These are phyloP conservation scores for Kewa caespitosa DNA, from an alignment of 179 eudicot genomes.

Conservation along the genomic window DNA sequence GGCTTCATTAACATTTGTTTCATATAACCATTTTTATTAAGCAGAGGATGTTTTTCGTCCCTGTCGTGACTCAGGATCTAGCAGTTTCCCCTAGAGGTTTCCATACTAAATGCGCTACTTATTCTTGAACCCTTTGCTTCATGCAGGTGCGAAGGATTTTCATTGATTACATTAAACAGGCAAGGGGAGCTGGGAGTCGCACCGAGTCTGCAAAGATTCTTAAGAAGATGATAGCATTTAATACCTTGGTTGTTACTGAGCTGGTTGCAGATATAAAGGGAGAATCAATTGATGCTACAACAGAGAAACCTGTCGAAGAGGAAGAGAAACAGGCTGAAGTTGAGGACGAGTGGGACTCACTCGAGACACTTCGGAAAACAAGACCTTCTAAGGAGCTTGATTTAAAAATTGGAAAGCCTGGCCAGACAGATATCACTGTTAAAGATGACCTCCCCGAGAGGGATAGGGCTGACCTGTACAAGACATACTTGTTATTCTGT, in stretches of 20 bases:
- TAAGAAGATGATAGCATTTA: conserved; percentile 76
- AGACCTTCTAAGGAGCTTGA: conserved; percentile 46
- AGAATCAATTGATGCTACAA: conserved; percentile 52
- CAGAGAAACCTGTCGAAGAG: conserved; percentile 47
- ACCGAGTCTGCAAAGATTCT: conserved; percentile 71
- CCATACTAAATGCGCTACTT: neutral
- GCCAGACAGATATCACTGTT: conserved; percentile 83
- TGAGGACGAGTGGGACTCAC: conserved; percentile 78
- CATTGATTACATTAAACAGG: conserved; percentile 66
- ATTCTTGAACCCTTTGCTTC: conserved; percentile 6
- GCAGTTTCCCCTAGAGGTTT: neutral
- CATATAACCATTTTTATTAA: no score
- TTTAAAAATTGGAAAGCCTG: conserved; percentile 42
- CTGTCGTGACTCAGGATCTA: neutral
- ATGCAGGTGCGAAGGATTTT: conserved; percentile 78
- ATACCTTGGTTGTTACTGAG: conserved; percentile 69
- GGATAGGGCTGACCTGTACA: conserved; percentile 83
- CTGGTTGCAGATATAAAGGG: conserved; percentile 89
- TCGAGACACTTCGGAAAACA: conserved; percentile 64
- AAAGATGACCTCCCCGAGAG: conserved; percentile 80
- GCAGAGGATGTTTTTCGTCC: neutral
- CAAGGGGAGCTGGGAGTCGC: conserved; percentile 67
- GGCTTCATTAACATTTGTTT: no score
- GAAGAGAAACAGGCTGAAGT: conserved; percentile 47
- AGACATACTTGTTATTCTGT: conserved; percentile 72